A percentile compares a stretch with the other conserved stretches of the same genome.
Conservation (phyloP, 2,329 filamentous ascomycete genomes). For the Beauveria medogensis region DNA sequence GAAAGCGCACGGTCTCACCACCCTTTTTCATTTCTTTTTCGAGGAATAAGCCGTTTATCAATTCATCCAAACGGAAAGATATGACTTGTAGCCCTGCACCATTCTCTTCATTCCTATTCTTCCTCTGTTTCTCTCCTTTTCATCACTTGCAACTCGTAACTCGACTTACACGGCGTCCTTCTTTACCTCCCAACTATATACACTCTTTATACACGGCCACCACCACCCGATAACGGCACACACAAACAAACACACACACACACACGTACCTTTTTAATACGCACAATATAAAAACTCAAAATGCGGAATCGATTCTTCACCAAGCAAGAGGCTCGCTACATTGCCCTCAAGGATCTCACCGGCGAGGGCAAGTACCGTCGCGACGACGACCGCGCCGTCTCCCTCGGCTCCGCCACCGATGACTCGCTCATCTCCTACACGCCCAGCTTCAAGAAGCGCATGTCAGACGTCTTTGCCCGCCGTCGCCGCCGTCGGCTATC, state of each 20-base stretch:
- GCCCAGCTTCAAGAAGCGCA: conserved; percentile 4
- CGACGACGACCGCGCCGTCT: background rate
- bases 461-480: conserved; percentile 1
- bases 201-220: background rate
- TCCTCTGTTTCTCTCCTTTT: background rate
- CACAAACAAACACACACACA: background rate
- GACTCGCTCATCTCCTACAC: background rate
- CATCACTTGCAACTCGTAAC: background rate
- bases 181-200: too few species aligned
- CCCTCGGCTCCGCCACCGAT: background rate
- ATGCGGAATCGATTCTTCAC: conserved; percentile 5
- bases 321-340: background rate
- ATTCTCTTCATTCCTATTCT: background rate
- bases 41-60: too few species aligned
- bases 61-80: too few species aligned
- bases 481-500: background rate
- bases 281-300: background rate
- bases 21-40: conserved; percentile 1
- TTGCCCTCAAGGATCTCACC: conserved; percentile 7
- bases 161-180: too few species aligned
- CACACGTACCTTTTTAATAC: background rate
- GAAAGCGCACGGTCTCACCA: background rate
- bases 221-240: background rate
- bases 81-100: too few species aligned
- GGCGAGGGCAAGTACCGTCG: background rate